These are phyloP conservation scores for Trametes villosa DNA, from an alignment of 768 basidiomycete genomes.

Conservation along the genomic window DNA sequence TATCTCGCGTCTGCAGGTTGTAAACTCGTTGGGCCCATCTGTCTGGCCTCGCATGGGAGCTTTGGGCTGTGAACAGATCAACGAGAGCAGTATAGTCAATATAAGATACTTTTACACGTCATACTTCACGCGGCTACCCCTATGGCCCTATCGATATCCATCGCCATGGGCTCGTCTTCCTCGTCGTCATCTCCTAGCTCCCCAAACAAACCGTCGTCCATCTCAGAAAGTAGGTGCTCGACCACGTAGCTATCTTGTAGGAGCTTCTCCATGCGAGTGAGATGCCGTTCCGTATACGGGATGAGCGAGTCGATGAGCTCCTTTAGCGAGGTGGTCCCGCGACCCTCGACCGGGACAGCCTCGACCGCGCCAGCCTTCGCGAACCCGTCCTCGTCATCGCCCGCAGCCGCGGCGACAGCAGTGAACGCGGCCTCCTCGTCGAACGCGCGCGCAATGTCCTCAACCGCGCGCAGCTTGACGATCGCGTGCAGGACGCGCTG, in stretches of 20 bases:
- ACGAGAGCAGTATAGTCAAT: background rate
- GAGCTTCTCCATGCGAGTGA: conserved; percentile 79
- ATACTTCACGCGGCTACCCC: conserved; percentile 15
- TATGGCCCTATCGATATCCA: conserved; percentile 21
- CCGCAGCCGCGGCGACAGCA: conserved; percentile 30
- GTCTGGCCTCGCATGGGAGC: too few species aligned
- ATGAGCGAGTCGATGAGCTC: conserved; percentile 86
- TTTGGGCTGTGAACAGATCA: too few species aligned
- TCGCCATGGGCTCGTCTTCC: conserved; percentile 10
- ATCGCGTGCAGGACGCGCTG: conserved; percentile 84
- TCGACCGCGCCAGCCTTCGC: conserved; percentile 12
- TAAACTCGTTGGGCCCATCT: too few species aligned
- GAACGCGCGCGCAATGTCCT: conserved; percentile 76
- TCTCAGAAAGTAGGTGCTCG: conserved; percentile 86
- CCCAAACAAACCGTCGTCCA: conserved; percentile 79
- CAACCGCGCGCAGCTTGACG: conserved; percentile 73
- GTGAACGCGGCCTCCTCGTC: conserved; percentile 25
- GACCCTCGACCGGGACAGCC: conserved; percentile 21
- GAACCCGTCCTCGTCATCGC: conserved; percentile 32
- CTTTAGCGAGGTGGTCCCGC: conserved; percentile 46
- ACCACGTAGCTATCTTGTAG: conserved; percentile 96
- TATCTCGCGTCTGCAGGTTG: background rate
- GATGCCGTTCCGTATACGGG: conserved; percentile 94
- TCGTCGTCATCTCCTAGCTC: conserved; percentile 50
- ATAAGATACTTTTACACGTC: conserved; percentile 16